These are phyloP conservation scores for Brassica balearica DNA, from an alignment of 441 rosid genomes.

Conservation along the genomic window DNA sequence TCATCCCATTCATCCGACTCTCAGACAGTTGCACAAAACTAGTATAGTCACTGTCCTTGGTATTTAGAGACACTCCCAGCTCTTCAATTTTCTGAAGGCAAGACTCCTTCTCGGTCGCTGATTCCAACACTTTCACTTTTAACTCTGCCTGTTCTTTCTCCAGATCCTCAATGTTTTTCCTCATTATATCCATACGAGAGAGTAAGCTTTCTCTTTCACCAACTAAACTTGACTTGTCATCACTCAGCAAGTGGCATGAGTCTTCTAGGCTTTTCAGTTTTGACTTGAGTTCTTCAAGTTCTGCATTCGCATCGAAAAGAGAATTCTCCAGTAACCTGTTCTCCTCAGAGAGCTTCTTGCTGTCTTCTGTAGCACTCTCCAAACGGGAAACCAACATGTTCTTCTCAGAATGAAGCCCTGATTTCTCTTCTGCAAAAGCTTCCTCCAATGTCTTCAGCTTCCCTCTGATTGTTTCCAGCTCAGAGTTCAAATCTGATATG, in stretches of 20 bases:
- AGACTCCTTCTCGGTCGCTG: slow-evolving; percentile 70
- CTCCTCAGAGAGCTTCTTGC: slow-evolving; percentile 68
- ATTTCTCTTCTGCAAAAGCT: slow-evolving; percentile 65
- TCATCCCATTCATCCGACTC: slow-evolving; percentile 58
- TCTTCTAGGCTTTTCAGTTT: slow-evolving; percentile 67
- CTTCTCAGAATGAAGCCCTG: slow-evolving; percentile 69
- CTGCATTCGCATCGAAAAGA: slow-evolving; percentile 71
- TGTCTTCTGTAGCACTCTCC: slow-evolving; percentile 56
- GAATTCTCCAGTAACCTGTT: slow-evolving; percentile 71
- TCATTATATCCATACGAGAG: slow-evolving; percentile 61
- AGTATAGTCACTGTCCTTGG: slow-evolving; percentile 62
- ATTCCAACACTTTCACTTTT: slow-evolving; percentile 50
- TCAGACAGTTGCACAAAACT: slow-evolving; percentile 51
- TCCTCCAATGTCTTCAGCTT: slow-evolving; percentile 74
- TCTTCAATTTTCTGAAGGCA: slow-evolving; percentile 58
- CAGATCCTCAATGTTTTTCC: slow-evolving; percentile 55
- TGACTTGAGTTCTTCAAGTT: slow-evolving; percentile 65
- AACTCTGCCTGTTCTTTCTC: slow-evolving; percentile 58
- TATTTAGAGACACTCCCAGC: slow-evolving; percentile 54
- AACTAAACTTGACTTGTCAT: slow-evolving; percentile 64
- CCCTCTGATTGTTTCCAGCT: slow-evolving; percentile 73
- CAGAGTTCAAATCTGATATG: slow-evolving; percentile 79
- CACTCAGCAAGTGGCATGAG: slow-evolving; percentile 60
- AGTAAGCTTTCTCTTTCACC: slow-evolving; percentile 58
- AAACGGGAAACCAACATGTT: slow-evolving; percentile 60